Percentiles rank a stretch among this genome's conserved stretches.
Conservation (phyloP, 1,139 yeast species). For the Taphrina populina region DNA sequence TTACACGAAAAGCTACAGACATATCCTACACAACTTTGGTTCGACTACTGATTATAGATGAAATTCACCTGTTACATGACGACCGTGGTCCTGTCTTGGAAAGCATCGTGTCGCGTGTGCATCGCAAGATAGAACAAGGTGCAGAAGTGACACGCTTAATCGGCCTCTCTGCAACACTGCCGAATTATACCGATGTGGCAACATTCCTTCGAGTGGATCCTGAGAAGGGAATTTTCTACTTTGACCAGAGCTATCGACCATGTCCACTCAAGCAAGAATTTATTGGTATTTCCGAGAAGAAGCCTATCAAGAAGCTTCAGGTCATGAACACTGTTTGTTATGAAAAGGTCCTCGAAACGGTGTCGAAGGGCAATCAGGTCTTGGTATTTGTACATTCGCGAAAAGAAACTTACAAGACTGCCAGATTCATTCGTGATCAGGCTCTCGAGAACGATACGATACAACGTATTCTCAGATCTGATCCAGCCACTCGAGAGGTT, state of each 20-base stretch:
- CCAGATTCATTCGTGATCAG: conserved; percentile 66
- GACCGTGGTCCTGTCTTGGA: conserved; percentile 95
- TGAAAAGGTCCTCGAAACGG: conserved; percentile 72
- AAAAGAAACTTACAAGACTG: conserved; percentile 85
- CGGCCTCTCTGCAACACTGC: conserved; percentile 91
- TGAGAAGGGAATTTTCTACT: conserved; percentile 63
- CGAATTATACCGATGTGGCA: conserved; percentile 87
- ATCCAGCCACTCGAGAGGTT: conserved; percentile 63
- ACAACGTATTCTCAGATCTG: conserved; percentile 52
- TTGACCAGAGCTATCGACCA: conserved; percentile 82
- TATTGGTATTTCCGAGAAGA: conserved; percentile 82
- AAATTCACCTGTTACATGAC: conserved; percentile 88
- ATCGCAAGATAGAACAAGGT: conserved; percentile 53
- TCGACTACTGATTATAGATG: conserved; percentile 80
- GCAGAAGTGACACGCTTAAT: conserved; percentile 61
- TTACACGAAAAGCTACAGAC: conserved; percentile 75
- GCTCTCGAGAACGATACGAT: conserved; percentile 58
- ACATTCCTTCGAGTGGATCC: conserved; percentile 68
- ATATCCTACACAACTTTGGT: conserved; percentile 63
- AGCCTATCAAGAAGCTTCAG: conserved; percentile 70
- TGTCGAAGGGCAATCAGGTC: conserved; percentile 62
- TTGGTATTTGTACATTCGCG: conserved; percentile 92
- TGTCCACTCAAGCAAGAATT: conserved; percentile 89
- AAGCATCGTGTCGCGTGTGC: conserved; percentile 74
- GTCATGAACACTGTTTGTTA: conserved; percentile 92